Percentiles rank a stretch among this genome's conserved stretches.
These are phyloP conservation scores for Vigna unguiculata DNA, from an alignment of 306 rosid species.

Conservation along the genomic window DNA sequence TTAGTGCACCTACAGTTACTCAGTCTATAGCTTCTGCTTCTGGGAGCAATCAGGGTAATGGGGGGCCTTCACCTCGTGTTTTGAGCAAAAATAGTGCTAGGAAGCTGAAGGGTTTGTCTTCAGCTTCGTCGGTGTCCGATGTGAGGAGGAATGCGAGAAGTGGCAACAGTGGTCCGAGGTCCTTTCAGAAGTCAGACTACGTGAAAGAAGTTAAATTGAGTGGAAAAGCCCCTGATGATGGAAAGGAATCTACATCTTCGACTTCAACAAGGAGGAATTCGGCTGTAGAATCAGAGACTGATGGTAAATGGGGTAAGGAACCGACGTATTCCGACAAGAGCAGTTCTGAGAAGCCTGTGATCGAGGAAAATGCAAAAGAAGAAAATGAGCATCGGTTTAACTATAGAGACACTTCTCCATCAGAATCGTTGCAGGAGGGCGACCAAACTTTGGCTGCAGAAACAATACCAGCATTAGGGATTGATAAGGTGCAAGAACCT, in stretches of 20 bases:
- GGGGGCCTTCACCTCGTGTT: constrained; percentile 52
- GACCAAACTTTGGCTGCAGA: constrained; percentile 37
- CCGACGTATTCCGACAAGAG: constrained; percentile 43
- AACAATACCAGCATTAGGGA: constrained; percentile 30
- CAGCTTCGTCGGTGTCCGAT: constrained; percentile 51
- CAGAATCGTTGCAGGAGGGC: constrained; percentile 41
- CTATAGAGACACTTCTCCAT: constrained; percentile 46
- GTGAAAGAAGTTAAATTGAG: constrained; percentile 55
- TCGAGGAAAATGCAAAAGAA: constrained; percentile 52
- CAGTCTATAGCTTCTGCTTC: constrained; percentile 51
- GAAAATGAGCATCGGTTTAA: constrained; percentile 43
- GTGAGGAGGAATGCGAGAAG: constrained; percentile 60
- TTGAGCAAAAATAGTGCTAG: constrained; percentile 63
- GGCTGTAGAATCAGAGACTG: constrained; percentile 55
- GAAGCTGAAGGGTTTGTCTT: constrained; percentile 54
- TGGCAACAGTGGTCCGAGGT: constrained; percentile 44
- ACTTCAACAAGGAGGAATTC: constrained; percentile 57
- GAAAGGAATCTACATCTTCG: constrained; percentile 61
- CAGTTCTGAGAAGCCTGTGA: constrained; percentile 46
- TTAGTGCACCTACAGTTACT: constrained; percentile 62
- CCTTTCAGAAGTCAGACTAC: constrained; percentile 52
- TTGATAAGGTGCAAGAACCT: constrained; percentile 44
- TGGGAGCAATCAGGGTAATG: constrained; percentile 51
- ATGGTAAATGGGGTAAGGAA: constrained; percentile 46
- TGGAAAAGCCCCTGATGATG: constrained; percentile 70